Evolutionary conservation across 2,329 filamentous ascomycete genomes (phyloP).

Genomic region (Ampelomyces quisqualis): DNA sequence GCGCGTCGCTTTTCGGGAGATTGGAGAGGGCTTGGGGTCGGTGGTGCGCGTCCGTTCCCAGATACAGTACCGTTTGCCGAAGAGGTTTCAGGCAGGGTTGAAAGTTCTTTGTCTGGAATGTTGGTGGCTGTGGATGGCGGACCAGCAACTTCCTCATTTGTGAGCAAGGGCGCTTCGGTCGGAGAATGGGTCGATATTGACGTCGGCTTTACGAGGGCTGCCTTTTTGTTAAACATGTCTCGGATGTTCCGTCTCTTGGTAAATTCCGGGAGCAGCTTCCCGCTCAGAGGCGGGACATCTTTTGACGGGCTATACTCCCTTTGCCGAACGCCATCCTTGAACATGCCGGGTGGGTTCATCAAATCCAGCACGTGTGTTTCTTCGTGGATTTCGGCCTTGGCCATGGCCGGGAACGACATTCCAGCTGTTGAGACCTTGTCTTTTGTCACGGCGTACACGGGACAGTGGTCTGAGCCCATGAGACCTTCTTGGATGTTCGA

Average conservation of each 20-base stretch:
- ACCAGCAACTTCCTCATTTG: conserved; percentile 2
- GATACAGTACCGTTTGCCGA: conserved; percentile 7
- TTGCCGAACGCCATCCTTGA: conserved; percentile 64
- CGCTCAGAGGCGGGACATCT: conserved; percentile 72
- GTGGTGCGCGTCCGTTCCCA: conserved; percentile 4
- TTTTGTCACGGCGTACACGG: conserved; percentile 76
- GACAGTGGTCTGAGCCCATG: conserved; percentile 94
- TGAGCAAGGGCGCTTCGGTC: conserved; percentile 1
- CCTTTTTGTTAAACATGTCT: conserved; percentile 75
- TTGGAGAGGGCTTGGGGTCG: conserved; percentile 18
- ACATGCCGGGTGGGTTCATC: conserved; percentile 75
- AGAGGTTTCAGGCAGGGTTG: conserved; percentile 3
- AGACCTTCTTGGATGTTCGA: conserved; percentile 91
- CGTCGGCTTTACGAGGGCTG: conserved; percentile 9
- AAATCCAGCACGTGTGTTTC: conserved; percentile 65
- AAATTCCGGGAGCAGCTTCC: conserved; percentile 83
- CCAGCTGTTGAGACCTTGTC: conserved; percentile 56
- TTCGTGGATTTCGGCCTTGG: conserved; percentile 41
- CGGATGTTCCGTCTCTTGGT: conserved; percentile 80
- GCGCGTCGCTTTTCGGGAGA: conserved; percentile 35
- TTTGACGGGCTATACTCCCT: conserved; percentile 64
- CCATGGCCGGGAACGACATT: conserved; percentile 4
- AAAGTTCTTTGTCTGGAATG: conserved; percentile 13
- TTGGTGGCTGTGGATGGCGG: conserved; percentile 1
- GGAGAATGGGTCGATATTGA: neutral